These are phyloP conservation scores for Raphanus raphanistrum DNA, from an alignment of 345 rosid genomes.

Conservation along the genomic window DNA sequence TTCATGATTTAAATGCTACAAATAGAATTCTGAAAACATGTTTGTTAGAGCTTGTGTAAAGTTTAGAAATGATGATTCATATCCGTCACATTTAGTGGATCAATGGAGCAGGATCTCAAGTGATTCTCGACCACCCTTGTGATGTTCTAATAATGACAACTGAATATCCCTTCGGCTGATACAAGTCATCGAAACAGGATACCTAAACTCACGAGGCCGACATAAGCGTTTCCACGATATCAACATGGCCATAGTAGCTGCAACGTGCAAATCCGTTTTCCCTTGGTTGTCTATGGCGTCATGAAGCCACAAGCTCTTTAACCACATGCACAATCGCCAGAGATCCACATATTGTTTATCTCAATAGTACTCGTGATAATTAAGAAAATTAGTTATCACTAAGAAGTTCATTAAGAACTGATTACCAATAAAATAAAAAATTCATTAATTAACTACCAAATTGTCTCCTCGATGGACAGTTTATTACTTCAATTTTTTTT, in stretches of 20 bases:
- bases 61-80: conserved; percentile 38
- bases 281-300: conserved; percentile 57
- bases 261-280: conserved; percentile 56
- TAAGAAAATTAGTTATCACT: background rate
- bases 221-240: no score
- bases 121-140: conserved; percentile 30
- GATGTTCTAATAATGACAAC: background rate
- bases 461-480: background rate
- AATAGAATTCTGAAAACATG: background rate
- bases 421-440: no score
- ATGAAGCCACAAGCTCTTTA: conserved; percentile 53
- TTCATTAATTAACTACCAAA: background rate
- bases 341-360: background rate
- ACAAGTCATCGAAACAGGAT: background rate
- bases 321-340: conserved; percentile 50
- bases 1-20: background rate
- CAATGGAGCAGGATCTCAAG: conserved; percentile 50
- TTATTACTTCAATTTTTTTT: background rate
- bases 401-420: background rate
- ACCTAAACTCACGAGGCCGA: background rate
- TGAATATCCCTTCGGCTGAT: background rate
- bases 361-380: background rate
- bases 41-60: background rate
- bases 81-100: conserved; percentile 46
- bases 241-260: conserved; percentile 67